Conservation (phyloP, 2,329 filamentous ascomycete species). For the Curvularia sp. region DNA sequence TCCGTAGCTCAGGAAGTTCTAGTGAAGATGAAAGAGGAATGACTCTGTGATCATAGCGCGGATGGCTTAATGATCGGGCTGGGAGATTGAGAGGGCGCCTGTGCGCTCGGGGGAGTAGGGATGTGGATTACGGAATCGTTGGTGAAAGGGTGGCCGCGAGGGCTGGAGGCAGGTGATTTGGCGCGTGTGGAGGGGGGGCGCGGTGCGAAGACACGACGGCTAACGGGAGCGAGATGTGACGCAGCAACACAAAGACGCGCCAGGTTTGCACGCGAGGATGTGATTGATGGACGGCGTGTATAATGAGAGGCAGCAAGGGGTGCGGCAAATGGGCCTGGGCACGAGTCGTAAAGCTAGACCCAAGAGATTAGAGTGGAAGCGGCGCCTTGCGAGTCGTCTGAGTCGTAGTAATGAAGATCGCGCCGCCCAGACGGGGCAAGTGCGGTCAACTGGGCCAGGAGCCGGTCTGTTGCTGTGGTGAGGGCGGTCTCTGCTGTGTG, state of each 20-base stretch:
- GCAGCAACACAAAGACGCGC: conserved; percentile 28
- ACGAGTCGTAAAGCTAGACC: conserved; percentile 48
- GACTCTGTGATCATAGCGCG: conserved; percentile 49
- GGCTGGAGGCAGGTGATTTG: conserved; percentile 23
- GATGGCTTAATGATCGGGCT: conserved; percentile 47
- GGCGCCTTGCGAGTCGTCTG: conserved; percentile 38
- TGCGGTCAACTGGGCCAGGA: conserved; percentile 37
- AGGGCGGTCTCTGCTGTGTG: conserved; percentile 49
- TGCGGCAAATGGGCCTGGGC: conserved; percentile 43
- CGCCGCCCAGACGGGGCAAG: conserved; percentile 41
- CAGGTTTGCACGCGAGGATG: conserved; percentile 25
- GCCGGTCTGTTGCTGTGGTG: conserved; percentile 49
- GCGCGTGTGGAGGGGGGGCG: conserved; percentile 11
- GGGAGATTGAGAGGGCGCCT: conserved; percentile 44
- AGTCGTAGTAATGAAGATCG: conserved; percentile 47
- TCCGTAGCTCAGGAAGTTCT: conserved; percentile 50
- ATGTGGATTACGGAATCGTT: conserved; percentile 42
- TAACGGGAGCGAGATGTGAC: conserved; percentile 35
- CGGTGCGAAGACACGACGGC: conserved; percentile 30
- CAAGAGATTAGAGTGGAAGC: conserved; percentile 49
- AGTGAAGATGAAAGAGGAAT: conserved; percentile 50
- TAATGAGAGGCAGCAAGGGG: conserved; percentile 36
- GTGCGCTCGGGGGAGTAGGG: conserved; percentile 46
- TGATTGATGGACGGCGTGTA: conserved; percentile 41
- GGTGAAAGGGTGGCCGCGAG: conserved; percentile 32